Base-by-base conservation (phyloP, 257 asterid species). In the Nyctanthes arbortristis region DNA sequence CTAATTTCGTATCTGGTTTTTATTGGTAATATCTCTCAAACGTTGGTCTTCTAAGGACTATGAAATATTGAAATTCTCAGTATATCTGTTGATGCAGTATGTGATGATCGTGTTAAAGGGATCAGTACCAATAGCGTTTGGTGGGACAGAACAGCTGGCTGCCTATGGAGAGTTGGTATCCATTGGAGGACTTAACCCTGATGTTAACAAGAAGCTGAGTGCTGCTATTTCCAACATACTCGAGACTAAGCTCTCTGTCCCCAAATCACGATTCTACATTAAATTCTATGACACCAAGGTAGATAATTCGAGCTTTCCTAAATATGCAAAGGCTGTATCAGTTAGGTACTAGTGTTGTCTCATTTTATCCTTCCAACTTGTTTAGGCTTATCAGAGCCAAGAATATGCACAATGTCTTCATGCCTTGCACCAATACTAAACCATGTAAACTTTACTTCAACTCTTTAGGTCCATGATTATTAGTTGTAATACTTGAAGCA, bases 91-190 rank as follows among this genome's bases (percentile, higher is more conserved):
- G 20, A 12, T 78, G 78, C 89, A 94, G 99, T 94, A 89, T 78
- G 96, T 93, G 70, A 93, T 93, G 99, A 80, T 89, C 60, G 96
- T 89, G 75, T 61, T 93, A 88, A 93, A 91, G 80, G 99, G 99
- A 13, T 93, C 99, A 22, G 96, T 93, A 5, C 95, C 97, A 63
- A 86, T 91, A 66, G 81, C 99, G 43, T 91, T 91, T 57, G 97
- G 91, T 52, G 99, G 99, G 71, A 89, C 96, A 18, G 97, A 94
- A 84, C 78, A 86, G 68, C 95, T 95, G 24, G 84, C 97, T 63
- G 99, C 97, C 16, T 93, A 82, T 63, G 99, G 96, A 40, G 99
- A 93, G 84, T 69, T 93, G 75, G 80, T 91, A 30, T 89, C 97
- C 4, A 86, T 93, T 55, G 99, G 99, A 30, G 99, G 97, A 8